phyloP scores from a whole-genome alignment of 2,329 filamentous ascomycete species.

The Fusarium goolgardi region DNA sequence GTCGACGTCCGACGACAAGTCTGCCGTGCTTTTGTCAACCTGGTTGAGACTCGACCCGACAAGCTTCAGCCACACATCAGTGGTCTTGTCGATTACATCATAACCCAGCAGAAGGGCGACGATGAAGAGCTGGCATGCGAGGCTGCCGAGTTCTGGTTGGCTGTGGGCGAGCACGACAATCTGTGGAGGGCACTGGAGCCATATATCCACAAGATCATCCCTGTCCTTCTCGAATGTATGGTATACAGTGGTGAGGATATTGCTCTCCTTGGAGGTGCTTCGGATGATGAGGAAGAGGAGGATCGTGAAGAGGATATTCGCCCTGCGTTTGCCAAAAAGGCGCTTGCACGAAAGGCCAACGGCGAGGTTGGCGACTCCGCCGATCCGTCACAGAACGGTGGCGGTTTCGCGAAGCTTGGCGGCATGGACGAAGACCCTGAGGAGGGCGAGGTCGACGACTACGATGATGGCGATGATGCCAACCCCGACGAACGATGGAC shows the following conservation, averaged over 20 bases:
- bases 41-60: conserved; percentile 90
- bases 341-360: conserved; percentile 68
- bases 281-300: conserved; percentile 90
- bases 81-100: conserved; percentile 91
- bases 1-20: conserved; percentile 91
- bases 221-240: conserved; percentile 93
- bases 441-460: conserved; percentile 87
- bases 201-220: conserved; percentile 85
- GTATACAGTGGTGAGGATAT: conserved; percentile 96
- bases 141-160: conserved; percentile 97
- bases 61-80: conserved; percentile 89
- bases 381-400: conserved; percentile 63
- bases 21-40: conserved; percentile 90
- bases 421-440: conserved; percentile 80
- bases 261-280: conserved; percentile 82
- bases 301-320: conserved; percentile 92
- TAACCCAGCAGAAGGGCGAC: conserved; percentile 86
- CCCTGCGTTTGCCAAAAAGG: conserved; percentile 85
- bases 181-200: conserved; percentile 81
- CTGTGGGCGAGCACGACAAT: conserved; percentile 86
- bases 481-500: conserved; percentile 96
- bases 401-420: conserved; percentile 66
- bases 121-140: conserved; percentile 93
- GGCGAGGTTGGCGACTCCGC: conserved; percentile 62
- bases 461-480: conserved; percentile 78